A percentile compares a stretch with the other conserved stretches of the same genome.
phyloP scores from a whole-genome alignment of 345 rosid genomes.

The Leavenworthia alabamica region DNA sequence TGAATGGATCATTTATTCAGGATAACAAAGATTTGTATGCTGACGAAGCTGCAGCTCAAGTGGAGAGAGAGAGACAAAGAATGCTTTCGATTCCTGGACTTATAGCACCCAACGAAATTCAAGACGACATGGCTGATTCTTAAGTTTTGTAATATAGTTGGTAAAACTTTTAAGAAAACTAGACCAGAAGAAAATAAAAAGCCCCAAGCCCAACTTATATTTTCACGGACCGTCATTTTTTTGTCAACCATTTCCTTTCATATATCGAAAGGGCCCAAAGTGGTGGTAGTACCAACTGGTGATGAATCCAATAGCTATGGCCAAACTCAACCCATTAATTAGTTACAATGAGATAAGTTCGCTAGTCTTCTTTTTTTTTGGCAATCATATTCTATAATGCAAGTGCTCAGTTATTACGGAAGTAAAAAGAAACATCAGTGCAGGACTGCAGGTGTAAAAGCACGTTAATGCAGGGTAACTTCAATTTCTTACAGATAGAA shows the following conservation, averaged over 20 bases:
- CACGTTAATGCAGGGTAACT: no score
- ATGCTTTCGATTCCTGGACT: slow-evolving; percentile 78
- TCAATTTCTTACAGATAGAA: no score
- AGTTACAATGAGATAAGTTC: no score
- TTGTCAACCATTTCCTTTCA: no score
- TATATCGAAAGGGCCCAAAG: no score
- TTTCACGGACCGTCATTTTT: no score
- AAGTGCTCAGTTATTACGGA: no score
- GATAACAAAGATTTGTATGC: slow-evolving; percentile 77
- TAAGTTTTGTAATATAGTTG: not conserved
- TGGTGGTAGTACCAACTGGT: no score
- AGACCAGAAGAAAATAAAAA: not conserved
- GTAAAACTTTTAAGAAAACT: not conserved
- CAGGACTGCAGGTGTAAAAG: not conserved
- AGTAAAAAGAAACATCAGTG: not conserved
- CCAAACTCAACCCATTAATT: no score
- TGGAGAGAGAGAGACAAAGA: slow-evolving; percentile 53
- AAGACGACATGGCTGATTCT: slow-evolving; percentile 65
- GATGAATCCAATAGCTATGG: no score
- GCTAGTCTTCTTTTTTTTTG: no score
- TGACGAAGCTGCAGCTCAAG: slow-evolving; percentile 69
- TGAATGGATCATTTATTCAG: slow-evolving; percentile 23
- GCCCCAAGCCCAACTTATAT: no score
- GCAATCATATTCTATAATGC: not conserved
- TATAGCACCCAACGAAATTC: slow-evolving; percentile 62